Conservation (phyloP, 1,284 basidiomycete species). For the Retiboletus flavoniger region DNA sequence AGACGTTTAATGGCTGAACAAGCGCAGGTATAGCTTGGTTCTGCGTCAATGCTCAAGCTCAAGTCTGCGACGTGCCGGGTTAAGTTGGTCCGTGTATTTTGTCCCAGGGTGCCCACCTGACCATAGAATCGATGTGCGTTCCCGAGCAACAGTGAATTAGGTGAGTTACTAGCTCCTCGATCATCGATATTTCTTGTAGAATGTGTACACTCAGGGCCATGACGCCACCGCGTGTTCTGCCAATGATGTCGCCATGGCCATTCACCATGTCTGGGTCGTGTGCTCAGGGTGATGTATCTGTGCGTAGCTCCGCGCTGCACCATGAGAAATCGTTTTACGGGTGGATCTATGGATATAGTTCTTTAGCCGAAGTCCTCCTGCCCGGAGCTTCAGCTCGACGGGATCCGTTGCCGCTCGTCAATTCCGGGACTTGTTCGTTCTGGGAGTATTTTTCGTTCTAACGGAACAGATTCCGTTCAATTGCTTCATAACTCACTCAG, state of each 20-base stretch:
- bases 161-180: slow-evolving; percentile 19
- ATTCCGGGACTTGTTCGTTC: slow-evolving; percentile 6
- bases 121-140: slow-evolving; percentile 4
- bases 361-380: not conserved
- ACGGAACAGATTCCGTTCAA: slow-evolving; percentile 11
- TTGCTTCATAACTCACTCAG: slow-evolving; percentile 8
- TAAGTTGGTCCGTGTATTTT: not conserved
- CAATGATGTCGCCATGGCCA: slow-evolving; percentile 3
- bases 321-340: slow-evolving; percentile 21
- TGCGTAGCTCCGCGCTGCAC: slow-evolving; percentile 17
- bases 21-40: not conserved
- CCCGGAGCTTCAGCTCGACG: not conserved
- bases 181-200: slow-evolving; percentile 9
- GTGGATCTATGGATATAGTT: not conserved
- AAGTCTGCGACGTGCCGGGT: not conserved
- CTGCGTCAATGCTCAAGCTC: not conserved
- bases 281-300: slow-evolving; percentile 23
- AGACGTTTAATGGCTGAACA: not conserved
- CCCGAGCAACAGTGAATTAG: slow-evolving; percentile 16
- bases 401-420: not conserved
- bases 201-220: slow-evolving; percentile 16
- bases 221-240: slow-evolving; percentile 30
- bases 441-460: slow-evolving; percentile 2
- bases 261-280: slow-evolving; percentile 6
- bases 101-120: not conserved